Percentiles rank a stretch among this genome's conserved stretches.
Conservation (phyloP, 306 rosid species). For the Cicer pinnatifidum region DNA sequence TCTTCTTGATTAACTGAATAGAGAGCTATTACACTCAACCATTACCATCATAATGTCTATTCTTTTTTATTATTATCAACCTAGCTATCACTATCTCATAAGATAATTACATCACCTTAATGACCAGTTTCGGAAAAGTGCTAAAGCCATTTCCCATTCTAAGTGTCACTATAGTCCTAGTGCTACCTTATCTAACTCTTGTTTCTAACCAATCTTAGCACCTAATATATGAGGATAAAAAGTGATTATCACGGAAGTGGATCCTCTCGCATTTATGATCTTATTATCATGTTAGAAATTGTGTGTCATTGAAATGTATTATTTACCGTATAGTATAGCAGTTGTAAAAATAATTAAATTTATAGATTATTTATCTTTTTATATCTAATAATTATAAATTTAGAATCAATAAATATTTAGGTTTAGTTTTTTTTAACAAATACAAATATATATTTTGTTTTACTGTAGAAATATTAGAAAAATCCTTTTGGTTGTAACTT, state of each 20-base stretch:
- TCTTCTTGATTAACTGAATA: conserved; percentile 50
- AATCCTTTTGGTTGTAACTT: neutral
- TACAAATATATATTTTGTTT: neutral
- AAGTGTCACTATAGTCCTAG: conserved; percentile 11
- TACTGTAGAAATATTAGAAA: neutral
- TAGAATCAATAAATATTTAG: no score
- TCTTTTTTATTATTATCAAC: conserved; percentile 52
- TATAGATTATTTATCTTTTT: no score
- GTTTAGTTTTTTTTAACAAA: no score
- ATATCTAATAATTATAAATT: no score
- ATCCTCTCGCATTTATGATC: neutral
- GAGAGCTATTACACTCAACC: conserved; percentile 52
- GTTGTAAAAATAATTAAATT: no score
- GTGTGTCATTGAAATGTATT: no score
- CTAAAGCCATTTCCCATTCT: conserved; percentile 34
- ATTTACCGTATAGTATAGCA: no score
- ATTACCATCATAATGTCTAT: conserved; percentile 45
- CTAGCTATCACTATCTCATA: conserved; percentile 42
- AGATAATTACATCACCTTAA: conserved; percentile 47
- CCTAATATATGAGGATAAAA: conserved; percentile 33
- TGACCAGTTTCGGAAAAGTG: conserved; percentile 40
- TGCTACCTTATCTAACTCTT: conserved; percentile 26
- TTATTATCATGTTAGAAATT: neutral
- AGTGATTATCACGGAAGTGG: conserved; percentile 13
- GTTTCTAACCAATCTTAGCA: conserved; percentile 40